Conservation (phyloP, 2,329 filamentous ascomycete species). For the Cytospora piceae region DNA sequence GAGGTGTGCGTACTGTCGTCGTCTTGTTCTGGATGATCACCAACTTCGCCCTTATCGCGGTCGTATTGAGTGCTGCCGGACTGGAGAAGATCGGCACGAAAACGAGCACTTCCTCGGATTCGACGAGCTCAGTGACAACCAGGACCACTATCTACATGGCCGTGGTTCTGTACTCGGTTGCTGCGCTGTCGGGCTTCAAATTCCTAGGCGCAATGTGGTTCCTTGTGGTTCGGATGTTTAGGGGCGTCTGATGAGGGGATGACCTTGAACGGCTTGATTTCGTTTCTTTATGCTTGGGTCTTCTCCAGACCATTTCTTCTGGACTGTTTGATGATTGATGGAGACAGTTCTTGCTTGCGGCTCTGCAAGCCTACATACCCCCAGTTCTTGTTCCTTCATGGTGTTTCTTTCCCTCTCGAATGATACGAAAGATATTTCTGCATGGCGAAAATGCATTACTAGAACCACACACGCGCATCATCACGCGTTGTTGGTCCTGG, state of each 20-base stretch:
- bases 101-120: background rate
- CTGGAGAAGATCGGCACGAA: conserved; percentile 64
- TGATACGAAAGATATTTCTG: conserved; percentile 14
- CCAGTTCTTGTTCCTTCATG: background rate
- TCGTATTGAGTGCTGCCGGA: conserved; percentile 85
- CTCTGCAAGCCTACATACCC: conserved; percentile 20
- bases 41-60: conserved; percentile 85
- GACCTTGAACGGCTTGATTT: conserved; percentile 18
- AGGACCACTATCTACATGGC: conserved; percentile 82
- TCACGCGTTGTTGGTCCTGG: background rate
- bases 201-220: conserved; percentile 92
- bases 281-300: conserved; percentile 8
- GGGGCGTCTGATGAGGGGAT: conserved; percentile 57
- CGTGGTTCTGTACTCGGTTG: conserved; percentile 87
- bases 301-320: conserved; percentile 9
- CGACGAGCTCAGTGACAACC: conserved; percentile 43
- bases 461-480: background rate
- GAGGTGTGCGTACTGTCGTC: conserved; percentile 88
- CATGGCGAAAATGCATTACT: conserved; percentile 18
- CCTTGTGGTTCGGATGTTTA: conserved; percentile 84
- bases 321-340: conserved; percentile 10
- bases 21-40: conserved; percentile 96
- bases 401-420: conserved; percentile 14
- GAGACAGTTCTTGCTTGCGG: conserved; percentile 4
- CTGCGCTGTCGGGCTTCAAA: conserved; percentile 80